Percentiles rank a stretch among this genome's conserved stretches.
phyloP scores from a whole-genome alignment of 345 rosid species.

The Gossypium stocksii region DNA sequence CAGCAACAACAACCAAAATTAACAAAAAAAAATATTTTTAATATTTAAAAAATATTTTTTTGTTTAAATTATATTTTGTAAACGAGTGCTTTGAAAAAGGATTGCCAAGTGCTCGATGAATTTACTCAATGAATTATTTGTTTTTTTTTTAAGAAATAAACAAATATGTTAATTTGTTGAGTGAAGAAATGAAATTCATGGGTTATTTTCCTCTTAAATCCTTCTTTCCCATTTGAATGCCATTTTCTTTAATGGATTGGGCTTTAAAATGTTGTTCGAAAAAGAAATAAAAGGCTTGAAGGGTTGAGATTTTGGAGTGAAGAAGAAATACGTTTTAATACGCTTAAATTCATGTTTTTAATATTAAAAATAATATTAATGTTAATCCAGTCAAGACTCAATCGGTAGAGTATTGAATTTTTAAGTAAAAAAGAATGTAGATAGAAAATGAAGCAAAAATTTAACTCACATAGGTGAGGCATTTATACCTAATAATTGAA shows the following conservation, averaged over 20 bases:
- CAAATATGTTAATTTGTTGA: neutral
- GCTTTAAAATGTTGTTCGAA: too few species aligned
- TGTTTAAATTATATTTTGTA: too few species aligned
- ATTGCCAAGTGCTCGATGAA: neutral
- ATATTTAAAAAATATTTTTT: too few species aligned
- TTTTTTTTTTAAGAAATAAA: neutral
- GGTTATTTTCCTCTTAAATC: neutral
- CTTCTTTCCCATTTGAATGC: neutral
- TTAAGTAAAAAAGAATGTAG: too few species aligned
- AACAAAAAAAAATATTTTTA: too few species aligned
- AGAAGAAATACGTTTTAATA: fast-evolving
- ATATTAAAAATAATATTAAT: fast-evolving
- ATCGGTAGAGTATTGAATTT: too few species aligned
- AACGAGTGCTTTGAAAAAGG: neutral
- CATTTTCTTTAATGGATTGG: neutral
- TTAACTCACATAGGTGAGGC: too few species aligned
- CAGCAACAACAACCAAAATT: neutral
- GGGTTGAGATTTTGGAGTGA: too few species aligned
- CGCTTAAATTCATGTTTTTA: fast-evolving
- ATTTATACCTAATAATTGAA: too few species aligned
- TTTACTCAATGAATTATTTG: neutral
- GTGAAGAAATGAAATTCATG: neutral
- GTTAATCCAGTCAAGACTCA: fast-evolving
- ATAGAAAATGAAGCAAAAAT: too few species aligned
- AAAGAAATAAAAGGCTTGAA: too few species aligned